phyloP scores from a whole-genome alignment of 805 yeast species.

The Myxozyma mucilagina region DNA sequence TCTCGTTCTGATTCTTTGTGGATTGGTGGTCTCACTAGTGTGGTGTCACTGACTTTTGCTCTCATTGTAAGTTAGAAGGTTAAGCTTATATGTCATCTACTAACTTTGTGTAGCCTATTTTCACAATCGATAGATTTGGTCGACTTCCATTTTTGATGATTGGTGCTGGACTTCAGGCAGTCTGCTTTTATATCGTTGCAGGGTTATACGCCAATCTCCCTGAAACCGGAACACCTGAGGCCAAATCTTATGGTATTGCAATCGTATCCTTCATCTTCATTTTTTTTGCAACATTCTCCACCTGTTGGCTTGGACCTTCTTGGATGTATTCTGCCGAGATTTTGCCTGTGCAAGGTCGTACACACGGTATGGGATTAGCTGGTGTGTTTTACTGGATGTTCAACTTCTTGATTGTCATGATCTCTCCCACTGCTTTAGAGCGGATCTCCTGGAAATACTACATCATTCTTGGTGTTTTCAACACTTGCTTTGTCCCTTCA shows the following conservation, averaged over 20 bases:
- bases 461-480: slow-evolving; percentile 57
- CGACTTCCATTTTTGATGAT: slow-evolving; percentile 22
- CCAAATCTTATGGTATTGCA: slow-evolving; percentile 27
- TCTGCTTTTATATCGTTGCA: slow-evolving; percentile 18
- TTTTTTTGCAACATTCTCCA: slow-evolving; percentile 49
- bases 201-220: slow-evolving; percentile 20
- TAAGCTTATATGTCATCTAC: background rate
- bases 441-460: slow-evolving; percentile 56
- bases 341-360: slow-evolving; percentile 40
- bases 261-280: slow-evolving; percentile 47
- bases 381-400: slow-evolving; percentile 16
- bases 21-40: slow-evolving; percentile 23
- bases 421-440: slow-evolving; percentile 45
- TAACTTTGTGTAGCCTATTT: slow-evolving; percentile 7
- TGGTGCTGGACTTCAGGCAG: slow-evolving; percentile 19
- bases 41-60: slow-evolving; percentile 18
- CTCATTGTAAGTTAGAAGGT: slow-evolving; percentile 1
- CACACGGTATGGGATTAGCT: slow-evolving; percentile 44
- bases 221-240: slow-evolving; percentile 5
- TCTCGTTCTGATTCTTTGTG: slow-evolving; percentile 21
- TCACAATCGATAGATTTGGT: slow-evolving; percentile 18
- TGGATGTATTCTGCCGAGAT: slow-evolving; percentile 41
- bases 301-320: slow-evolving; percentile 52
- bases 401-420: slow-evolving; percentile 31
- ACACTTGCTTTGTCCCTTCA: slow-evolving; percentile 50